Percentiles rank a stretch among this genome's conserved stretches.
Evolutionary conservation across 768 basidiomycete genomes (phyloP).

Genomic region (Hypsizygus marmoreus): DNA sequence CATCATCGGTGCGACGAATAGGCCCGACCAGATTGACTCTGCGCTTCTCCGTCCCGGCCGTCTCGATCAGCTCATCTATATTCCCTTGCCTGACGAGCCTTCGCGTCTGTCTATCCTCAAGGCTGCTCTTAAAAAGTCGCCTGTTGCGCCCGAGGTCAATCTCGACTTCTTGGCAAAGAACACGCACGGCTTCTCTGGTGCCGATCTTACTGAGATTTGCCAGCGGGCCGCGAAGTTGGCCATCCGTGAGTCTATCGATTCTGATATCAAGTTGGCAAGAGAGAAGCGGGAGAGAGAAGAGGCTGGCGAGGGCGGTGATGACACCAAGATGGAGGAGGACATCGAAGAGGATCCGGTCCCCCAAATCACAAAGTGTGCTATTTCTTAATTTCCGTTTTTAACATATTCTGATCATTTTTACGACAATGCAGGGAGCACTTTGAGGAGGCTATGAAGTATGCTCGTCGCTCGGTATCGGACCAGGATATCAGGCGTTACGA

Average conservation of each 20-base stretch:
- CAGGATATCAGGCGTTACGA: constrained; percentile 97
- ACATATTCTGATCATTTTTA: constrained; percentile 13
- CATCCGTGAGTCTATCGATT: constrained; percentile 92
- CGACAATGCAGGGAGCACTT: constrained; percentile 75
- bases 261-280: constrained; percentile 78
- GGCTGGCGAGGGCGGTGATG: constrained; percentile 54
- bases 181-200: constrained; percentile 99
- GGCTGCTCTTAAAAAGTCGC: constrained; percentile 91
- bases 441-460: constrained; percentile 98
- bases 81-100: constrained; percentile 93
- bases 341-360: constrained; percentile 90
- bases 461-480: constrained; percentile 95
- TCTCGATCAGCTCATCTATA: constrained; percentile 99
- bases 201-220: constrained; percentile 99
- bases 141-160: constrained; percentile 81
- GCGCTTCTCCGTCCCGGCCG: constrained; percentile 95
- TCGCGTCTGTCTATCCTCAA: constrained; percentile 91
- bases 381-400: background rate
- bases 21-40: constrained; percentile 94
- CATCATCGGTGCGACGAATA: constrained; percentile 96
- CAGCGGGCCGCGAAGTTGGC: constrained; percentile 97
- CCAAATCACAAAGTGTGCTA: constrained; percentile 70
- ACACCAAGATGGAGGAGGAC: constrained; percentile 73
- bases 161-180: constrained; percentile 84
- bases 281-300: constrained; percentile 85